These are phyloP conservation scores for Colletotrichum liriopes DNA, from an alignment of 2,329 filamentous ascomycete genomes.

Conservation along the genomic window DNA sequence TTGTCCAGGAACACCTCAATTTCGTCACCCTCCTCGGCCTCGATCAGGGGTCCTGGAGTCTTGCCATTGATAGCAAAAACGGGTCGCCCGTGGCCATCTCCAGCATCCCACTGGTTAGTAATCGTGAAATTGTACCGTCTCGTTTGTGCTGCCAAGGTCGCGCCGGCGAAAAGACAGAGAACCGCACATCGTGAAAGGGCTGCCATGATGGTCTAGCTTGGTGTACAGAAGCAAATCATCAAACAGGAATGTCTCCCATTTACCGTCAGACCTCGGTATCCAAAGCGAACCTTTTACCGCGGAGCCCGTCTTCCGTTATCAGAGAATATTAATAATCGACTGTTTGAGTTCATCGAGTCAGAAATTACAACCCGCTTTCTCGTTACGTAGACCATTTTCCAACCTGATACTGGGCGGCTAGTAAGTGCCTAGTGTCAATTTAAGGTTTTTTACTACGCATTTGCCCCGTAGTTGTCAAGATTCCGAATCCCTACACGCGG, in stretches of 20 bases:
- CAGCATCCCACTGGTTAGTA: slow-evolving; percentile 31
- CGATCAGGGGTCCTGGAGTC: slow-evolving; percentile 36
- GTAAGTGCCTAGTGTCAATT: not conserved
- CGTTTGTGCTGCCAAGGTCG: slow-evolving; percentile 28
- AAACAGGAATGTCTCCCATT: not conserved
- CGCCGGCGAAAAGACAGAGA: slow-evolving; percentile 19
- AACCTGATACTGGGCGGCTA: not conserved
- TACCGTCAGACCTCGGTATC: not conserved
- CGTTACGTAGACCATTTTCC: not conserved
- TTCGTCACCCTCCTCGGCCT: slow-evolving; percentile 37
- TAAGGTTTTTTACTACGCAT: slow-evolving; percentile 6
- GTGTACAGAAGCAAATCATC: not conserved
- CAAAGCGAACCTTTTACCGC: not conserved
- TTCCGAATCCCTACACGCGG: not conserved
- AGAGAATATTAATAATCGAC: not conserved
- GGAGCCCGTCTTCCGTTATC: not conserved
- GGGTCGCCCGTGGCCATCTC: slow-evolving; percentile 33
- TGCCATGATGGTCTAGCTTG: slow-evolving; percentile 20
- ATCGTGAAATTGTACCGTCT: slow-evolving; percentile 38
- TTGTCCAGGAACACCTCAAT: slow-evolving; percentile 39
- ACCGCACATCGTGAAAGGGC: slow-evolving; percentile 2
- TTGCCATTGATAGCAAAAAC: slow-evolving; percentile 38
- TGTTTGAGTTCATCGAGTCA: slow-evolving; percentile 27
- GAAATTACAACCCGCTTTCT: slow-evolving; percentile 19
- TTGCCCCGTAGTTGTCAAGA: not conserved